Evolutionary conservation across 2,329 filamentous ascomycete species (phyloP).

Genomic region (Shiraia sp.): DNA sequence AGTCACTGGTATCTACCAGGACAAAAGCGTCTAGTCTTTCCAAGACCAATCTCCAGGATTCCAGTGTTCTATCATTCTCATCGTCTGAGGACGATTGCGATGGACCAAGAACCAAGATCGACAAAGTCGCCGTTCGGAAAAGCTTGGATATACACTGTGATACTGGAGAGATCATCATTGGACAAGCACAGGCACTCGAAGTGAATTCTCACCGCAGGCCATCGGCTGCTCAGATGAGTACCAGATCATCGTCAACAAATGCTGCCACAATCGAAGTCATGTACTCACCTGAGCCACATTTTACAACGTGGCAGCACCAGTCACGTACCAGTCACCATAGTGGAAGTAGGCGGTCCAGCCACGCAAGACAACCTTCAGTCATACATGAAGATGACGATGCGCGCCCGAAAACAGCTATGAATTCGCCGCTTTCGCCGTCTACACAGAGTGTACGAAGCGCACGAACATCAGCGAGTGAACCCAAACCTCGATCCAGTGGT

Average conservation of each 20-base stretch:
- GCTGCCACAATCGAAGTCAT: conserved; percentile 47
- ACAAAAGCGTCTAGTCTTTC: conserved; percentile 41
- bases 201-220: conserved; percentile 31
- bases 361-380: conserved; percentile 43
- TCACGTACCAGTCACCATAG: conserved; percentile 20
- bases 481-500: conserved; percentile 32
- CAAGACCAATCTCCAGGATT: conserved; percentile 41
- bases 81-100: conserved; percentile 46
- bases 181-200: conserved; percentile 43
- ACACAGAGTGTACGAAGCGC: conserved; percentile 33
- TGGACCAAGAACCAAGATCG: conserved; percentile 7
- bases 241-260: conserved; percentile 38
- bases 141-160: conserved; percentile 41
- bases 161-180: conserved; percentile 41
- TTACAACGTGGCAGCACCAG: conserved; percentile 19
- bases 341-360: conserved; percentile 31
- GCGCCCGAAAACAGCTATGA: conserved; percentile 35
- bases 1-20: conserved; percentile 30
- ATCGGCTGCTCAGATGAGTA: conserved; percentile 39
- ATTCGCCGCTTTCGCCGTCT: conserved; percentile 28
- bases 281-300: conserved; percentile 38
- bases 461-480: conserved; percentile 40
- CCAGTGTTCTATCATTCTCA: conserved; percentile 46
- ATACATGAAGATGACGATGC: conserved; percentile 40
- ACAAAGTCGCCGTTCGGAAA: conserved; percentile 30